Evolutionary conservation across 495 filamentous ascomycete species (phyloP).

Genomic region (Aspergillus steynii): DNA sequence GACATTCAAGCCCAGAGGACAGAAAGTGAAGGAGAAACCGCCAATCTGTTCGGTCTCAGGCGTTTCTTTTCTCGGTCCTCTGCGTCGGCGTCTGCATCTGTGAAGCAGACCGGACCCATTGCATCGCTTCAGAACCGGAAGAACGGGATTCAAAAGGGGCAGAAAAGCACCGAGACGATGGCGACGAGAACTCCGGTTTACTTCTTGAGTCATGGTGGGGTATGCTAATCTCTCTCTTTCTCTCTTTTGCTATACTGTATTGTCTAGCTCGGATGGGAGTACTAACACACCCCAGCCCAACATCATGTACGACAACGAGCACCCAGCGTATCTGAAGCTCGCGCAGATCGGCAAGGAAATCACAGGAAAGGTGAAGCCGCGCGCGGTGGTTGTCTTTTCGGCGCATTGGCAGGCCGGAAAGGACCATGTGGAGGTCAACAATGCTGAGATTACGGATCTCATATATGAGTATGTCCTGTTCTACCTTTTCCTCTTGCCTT

Average conservation of each 20-base stretch:
- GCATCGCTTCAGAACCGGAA: background rate
- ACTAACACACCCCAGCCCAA: conserved; percentile 53
- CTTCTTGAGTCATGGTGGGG: conserved; percentile 77
- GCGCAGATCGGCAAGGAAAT: conserved; percentile 74
- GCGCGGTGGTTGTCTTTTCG: conserved; percentile 82
- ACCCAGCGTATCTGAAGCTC: conserved; percentile 74
- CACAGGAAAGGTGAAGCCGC: conserved; percentile 74
- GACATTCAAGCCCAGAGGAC: background rate
- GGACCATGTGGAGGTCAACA: conserved; percentile 69
- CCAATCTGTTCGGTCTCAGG: conserved; percentile 35
- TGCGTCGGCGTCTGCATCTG: conserved; percentile 8
- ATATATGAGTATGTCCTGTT: conserved; percentile 71
- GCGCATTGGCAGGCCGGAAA: conserved; percentile 76
- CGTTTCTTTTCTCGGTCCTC: conserved; percentile 22
- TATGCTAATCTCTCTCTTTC: conserved; percentile 39
- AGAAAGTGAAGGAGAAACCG: conserved; percentile 14
- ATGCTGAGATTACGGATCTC: conserved; percentile 64
- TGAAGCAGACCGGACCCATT: background rate
- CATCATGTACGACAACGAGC: conserved; percentile 70
- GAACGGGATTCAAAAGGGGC: background rate
- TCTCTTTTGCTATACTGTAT: background rate
- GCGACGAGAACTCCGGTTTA: conserved; percentile 63
- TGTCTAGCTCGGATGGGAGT: background rate
- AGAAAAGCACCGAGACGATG: conserved; percentile 5
- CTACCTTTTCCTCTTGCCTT: conserved; percentile 2